Evolutionary conservation across 192 early-diverging fungal genomes (phyloP).

Genomic region (Cladochytrium replicatum): DNA sequence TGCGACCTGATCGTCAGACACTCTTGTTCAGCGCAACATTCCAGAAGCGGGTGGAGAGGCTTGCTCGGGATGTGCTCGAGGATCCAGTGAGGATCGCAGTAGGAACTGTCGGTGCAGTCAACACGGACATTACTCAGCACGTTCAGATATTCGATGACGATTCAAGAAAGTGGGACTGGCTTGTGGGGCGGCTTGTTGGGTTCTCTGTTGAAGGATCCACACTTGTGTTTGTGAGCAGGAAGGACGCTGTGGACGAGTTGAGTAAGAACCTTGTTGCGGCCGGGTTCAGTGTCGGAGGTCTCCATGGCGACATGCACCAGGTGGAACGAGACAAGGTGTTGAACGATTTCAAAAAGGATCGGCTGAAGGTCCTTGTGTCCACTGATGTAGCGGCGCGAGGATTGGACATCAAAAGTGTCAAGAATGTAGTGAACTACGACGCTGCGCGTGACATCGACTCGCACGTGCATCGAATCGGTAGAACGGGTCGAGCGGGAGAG

Average conservation of each 20-base stretch:
- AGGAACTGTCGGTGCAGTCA: slow-evolving; percentile 58
- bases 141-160: slow-evolving; percentile 56
- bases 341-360: slow-evolving; percentile 50
- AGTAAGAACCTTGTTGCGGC: slow-evolving; percentile 46
- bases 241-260: slow-evolving; percentile 62
- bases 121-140: slow-evolving; percentile 65
- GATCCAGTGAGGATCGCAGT: slow-evolving; percentile 68
- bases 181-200: slow-evolving; percentile 40
- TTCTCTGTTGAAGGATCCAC: slow-evolving; percentile 56
- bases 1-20: slow-evolving; percentile 74
- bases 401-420: slow-evolving; percentile 66
- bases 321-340: slow-evolving; percentile 64
- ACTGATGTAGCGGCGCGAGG: slow-evolving; percentile 60
- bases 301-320: slow-evolving; percentile 76
- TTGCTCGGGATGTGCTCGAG: slow-evolving; percentile 59
- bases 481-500: slow-evolving; percentile 62
- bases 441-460: slow-evolving; percentile 71
- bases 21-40: slow-evolving; percentile 76
- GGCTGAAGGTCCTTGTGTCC: slow-evolving; percentile 50
- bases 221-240: slow-evolving; percentile 65
- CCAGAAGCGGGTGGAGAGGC: slow-evolving; percentile 53
- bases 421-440: slow-evolving; percentile 74
- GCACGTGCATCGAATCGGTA: slow-evolving; percentile 69
- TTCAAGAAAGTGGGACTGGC: slow-evolving; percentile 64
- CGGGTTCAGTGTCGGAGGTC: slow-evolving; percentile 46